Evolutionary conservation across 495 filamentous ascomycete species (phyloP), one percentile per base, ranked within the genome.

Genomic region (Saxispiralis lemnorum): DNA sequence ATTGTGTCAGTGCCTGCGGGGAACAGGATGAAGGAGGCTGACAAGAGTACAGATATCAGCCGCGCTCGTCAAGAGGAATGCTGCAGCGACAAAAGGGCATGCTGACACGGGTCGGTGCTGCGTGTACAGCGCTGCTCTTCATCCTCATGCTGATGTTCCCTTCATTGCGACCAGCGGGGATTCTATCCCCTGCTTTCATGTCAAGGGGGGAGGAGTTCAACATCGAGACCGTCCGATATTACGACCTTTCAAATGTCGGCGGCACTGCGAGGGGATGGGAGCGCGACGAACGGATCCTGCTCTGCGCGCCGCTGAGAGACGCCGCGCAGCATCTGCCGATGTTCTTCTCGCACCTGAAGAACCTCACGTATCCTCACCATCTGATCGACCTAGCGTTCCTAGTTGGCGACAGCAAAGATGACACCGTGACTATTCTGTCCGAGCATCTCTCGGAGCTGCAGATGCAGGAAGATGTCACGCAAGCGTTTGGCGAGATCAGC

Each of bases 301-400:
- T 99, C 57, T 95, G 89, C 57, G 88, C 92, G 6, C 92, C 92
- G 31, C 70, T 99, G 37, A 76, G 92, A 56, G 92, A 99, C 60
- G 92, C 92, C 17, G 77, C 88, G 52, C 73, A 81, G 16, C 92
- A 99, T 68, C 66, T 99, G 6, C 79, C 81, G 34, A 94, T 99
- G 89, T 96, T 99, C 71, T 99, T 99, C 63, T 78, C 76, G 28
- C 92, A 99, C 59, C 73, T 99, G 34, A 76, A 72, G 37, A 99
- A 96, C 62, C 80, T 99, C 42, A 99, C 92, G 30, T 99, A 99
- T 56, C 92, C 92, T 0, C 92, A 99, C 57, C 78, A 92, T 55
- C 70, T 96, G 35, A 86, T 99, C 56, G 92, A 99, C 54, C 67
- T 99, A 15, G 92, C 89, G 2, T 99, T 99, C 56, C 66, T 99